phyloP scores from a whole-genome alignment of 306 rosid species.

The Alnus rubra region DNA sequence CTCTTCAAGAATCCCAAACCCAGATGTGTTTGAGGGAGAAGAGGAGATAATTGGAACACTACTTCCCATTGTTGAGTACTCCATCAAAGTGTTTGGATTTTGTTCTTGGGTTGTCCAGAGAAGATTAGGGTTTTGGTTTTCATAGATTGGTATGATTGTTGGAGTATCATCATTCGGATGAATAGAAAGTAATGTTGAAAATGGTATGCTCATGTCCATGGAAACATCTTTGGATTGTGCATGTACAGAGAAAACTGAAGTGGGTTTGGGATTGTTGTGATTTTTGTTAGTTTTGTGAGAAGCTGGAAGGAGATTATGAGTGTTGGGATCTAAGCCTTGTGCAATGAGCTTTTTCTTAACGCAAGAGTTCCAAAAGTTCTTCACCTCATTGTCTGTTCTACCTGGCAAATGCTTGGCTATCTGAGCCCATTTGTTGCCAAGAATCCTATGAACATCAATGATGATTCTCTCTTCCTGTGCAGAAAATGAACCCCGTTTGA shows the following conservation, averaged over 20 bases:
- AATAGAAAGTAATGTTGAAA: constrained; percentile 4
- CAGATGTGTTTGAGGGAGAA: constrained; percentile 24
- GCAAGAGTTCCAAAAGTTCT: constrained; percentile 93
- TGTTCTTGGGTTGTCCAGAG: constrained; percentile 24
- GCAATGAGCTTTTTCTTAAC: constrained; percentile 81
- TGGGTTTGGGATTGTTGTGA: constrained; percentile 1
- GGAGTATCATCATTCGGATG: not conserved
- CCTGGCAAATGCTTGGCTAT: constrained; percentile 96
- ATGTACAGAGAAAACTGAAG: not conserved
- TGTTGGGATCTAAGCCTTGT: constrained; percentile 85
- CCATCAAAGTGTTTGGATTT: not conserved
- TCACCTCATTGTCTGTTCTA: constrained; percentile 89
- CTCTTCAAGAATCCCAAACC: constrained; percentile 7
- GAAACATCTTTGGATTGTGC: not conserved
- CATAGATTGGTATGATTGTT: constrained; percentile 9
- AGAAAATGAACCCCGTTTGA: constrained; percentile 78
- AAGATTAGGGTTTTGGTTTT: constrained; percentile 17
- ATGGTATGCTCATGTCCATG: constrained; percentile 15
- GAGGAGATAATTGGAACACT: not conserved
- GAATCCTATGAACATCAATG: constrained; percentile 77
- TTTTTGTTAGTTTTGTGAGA: constrained; percentile 5
- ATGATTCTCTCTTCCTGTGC: constrained; percentile 71
- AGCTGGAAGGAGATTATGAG: constrained; percentile 62
- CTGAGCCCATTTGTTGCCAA: constrained; percentile 93
- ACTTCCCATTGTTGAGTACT: not conserved